Evolutionary conservation across 2,329 filamentous ascomycete genomes (phyloP).

Genomic region (Eutypa lata): DNA sequence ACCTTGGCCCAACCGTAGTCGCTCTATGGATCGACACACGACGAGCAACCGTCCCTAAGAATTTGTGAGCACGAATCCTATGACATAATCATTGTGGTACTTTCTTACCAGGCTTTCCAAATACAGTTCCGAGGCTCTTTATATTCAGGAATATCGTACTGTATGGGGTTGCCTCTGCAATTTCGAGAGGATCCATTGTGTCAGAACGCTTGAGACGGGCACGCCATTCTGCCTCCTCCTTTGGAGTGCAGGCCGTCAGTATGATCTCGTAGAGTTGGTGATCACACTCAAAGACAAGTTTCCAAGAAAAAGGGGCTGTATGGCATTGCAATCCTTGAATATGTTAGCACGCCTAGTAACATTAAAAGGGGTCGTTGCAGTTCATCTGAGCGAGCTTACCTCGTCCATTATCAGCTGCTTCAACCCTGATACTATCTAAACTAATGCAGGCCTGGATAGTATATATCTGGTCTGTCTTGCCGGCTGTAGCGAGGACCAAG

Average conservation of each 20-base stretch:
- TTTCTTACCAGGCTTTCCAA: slow-evolving; percentile 63
- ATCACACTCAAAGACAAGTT: slow-evolving; percentile 76
- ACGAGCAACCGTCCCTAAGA: slow-evolving; percentile 57
- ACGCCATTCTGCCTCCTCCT: slow-evolving; percentile 80
- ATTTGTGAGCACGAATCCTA: background rate
- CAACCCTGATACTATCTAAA: slow-evolving; percentile 62
- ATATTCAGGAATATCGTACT: slow-evolving; percentile 68
- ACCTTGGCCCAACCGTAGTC: slow-evolving; percentile 68
- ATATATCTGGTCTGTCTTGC: slow-evolving; percentile 65
- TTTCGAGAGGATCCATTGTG: slow-evolving; percentile 45
- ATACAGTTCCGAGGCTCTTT: slow-evolving; percentile 70
- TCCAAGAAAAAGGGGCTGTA: slow-evolving; percentile 86
- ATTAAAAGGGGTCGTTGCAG: background rate
- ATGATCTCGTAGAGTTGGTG: slow-evolving; percentile 80
- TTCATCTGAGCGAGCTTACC: slow-evolving; percentile 43
- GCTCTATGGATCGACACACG: slow-evolving; percentile 77
- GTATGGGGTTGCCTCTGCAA: slow-evolving; percentile 48
- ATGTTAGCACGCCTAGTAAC: slow-evolving; percentile 14
- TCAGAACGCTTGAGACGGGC: slow-evolving; percentile 56
- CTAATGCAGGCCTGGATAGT: slow-evolving; percentile 72
- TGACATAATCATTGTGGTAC: slow-evolving; percentile 2
- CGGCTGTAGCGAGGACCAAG: slow-evolving; percentile 69
- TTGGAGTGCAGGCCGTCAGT: slow-evolving; percentile 78
- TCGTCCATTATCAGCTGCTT: slow-evolving; percentile 72
- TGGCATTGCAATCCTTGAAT: slow-evolving; percentile 79